Evolutionary conservation across 371 early-diverging fungal species (phyloP), one percentile per base, ranked within the genome.

Genomic region (Circinella umbellata): DNA sequence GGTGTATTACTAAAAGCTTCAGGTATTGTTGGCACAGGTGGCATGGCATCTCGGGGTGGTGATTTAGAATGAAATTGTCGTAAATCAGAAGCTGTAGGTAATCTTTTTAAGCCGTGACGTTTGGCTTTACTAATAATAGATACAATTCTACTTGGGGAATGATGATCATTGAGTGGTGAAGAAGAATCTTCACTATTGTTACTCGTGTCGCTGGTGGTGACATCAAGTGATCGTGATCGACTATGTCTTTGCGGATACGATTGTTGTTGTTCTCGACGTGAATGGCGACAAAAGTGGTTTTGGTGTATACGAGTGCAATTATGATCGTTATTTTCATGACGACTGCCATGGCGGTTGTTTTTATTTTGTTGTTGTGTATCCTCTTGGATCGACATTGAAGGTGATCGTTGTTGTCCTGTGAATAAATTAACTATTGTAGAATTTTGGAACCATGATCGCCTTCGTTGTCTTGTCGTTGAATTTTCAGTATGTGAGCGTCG

Each of bases 101-200:
- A 60, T 55, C 69, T 63, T 35, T 51, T 59, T 10, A 73, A 42
- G 13, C 69, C 69, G 18, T 69, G 69, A 1, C 73, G 73, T 66
- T 53, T 65, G 14, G 73, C 69, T 54, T 57, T 66, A 15, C 59
- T 57, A 27, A 73, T 39, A 42, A 66, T 61, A 17, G 67, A 66
- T 17, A 39, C 67, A n/a, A 71, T 20, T 34, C 46, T 48, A 10
- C 39, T 18, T 8, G 67, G n/a, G 15, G 57, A n/a, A 64, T 64
- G 64, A 15, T 49, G 38, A 51, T 7, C 3, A 51, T n/a, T 8
- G n/a, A 1, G 8, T n/a, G 51, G 15, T n/a, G 51, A 51, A 51
- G 42, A 42, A 42, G 42, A 42, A 42, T 6, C 42, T 9, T n/a
- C 14, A 15, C 51, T 15, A 17, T 51, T 3, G 5, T 4, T 34